Conservation (phyloP, 345 rosid genomes). For the Aquilaria yunnanensis region DNA sequence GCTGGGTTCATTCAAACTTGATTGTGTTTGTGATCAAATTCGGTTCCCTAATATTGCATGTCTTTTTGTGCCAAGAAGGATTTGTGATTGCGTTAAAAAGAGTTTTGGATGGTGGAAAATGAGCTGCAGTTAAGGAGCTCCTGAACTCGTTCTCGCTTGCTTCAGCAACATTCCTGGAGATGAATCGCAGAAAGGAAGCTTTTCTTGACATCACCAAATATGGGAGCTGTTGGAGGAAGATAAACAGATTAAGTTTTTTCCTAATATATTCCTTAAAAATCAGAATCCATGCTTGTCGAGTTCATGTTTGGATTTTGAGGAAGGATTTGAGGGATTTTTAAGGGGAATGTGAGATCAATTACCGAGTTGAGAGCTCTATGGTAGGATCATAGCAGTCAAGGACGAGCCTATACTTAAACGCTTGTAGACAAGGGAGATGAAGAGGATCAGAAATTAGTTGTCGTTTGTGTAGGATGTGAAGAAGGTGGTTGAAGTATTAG, state of each 20-base stretch:
- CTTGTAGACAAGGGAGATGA: no score
- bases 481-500: no score
- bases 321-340: no score
- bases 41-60: constrained; percentile 15
- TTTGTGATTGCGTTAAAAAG: constrained; percentile 72
- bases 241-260: not conserved
- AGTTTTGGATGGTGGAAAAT: constrained; percentile 60
- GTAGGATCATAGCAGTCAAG: no score
- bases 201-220: constrained; percentile 34
- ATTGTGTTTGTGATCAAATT: constrained; percentile 26
- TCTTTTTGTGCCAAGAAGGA: constrained; percentile 50
- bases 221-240: constrained; percentile 3
- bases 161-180: constrained; percentile 29
- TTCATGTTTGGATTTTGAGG: not conserved
- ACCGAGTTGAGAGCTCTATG: no score
- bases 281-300: not conserved
- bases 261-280: not conserved
- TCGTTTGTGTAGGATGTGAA: no score
- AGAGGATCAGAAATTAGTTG: no score
- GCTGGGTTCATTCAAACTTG: no score
- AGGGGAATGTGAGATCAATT: no score
- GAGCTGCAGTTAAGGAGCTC: constrained; percentile 22
- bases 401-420: no score
- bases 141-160: constrained; percentile 60
- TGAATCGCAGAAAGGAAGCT: constrained; percentile 21